These are phyloP conservation scores for Solanum chacoense DNA, from an alignment of 305 asterid species.

Conservation along the genomic window DNA sequence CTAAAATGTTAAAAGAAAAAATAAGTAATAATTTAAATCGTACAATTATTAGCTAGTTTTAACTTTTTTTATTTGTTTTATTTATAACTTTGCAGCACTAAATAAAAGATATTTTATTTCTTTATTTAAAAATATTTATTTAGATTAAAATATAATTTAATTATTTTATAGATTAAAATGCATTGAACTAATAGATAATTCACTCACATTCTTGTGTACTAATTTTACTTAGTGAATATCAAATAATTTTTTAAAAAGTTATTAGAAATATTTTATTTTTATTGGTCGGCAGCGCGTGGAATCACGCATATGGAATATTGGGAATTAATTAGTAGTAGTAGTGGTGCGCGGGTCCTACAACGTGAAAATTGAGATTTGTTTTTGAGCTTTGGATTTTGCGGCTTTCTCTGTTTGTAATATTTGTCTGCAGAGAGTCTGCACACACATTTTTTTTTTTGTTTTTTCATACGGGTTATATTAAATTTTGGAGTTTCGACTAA, in stretches of 20 bases:
- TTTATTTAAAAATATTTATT: too few relatives aligned
- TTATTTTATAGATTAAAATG: too few relatives aligned
- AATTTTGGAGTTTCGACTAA: too few relatives aligned
- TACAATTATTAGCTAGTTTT: background rate
- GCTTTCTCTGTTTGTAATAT: background rate
- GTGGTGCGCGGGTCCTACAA: background rate
- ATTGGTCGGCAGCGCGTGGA: background rate
- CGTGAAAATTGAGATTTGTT: background rate
- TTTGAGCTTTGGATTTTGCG: background rate
- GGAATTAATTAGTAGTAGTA: background rate
- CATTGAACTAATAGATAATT: too few relatives aligned
- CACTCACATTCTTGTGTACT: background rate
- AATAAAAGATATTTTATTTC: too few relatives aligned
- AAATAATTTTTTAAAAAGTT: too few relatives aligned
- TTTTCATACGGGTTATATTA: too few relatives aligned
- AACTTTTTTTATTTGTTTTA: background rate
- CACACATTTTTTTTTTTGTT: background rate
- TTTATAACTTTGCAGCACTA: background rate
- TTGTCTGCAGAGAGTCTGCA: background rate
- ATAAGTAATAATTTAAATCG: background rate
- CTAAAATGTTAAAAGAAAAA: too few relatives aligned
- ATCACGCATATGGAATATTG: background rate
- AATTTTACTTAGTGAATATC: background rate
- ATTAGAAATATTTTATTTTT: background rate
- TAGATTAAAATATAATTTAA: too few relatives aligned